phyloP scores from a whole-genome alignment of 169 alveolate species.

The Eimeria falciformis region DNA sequence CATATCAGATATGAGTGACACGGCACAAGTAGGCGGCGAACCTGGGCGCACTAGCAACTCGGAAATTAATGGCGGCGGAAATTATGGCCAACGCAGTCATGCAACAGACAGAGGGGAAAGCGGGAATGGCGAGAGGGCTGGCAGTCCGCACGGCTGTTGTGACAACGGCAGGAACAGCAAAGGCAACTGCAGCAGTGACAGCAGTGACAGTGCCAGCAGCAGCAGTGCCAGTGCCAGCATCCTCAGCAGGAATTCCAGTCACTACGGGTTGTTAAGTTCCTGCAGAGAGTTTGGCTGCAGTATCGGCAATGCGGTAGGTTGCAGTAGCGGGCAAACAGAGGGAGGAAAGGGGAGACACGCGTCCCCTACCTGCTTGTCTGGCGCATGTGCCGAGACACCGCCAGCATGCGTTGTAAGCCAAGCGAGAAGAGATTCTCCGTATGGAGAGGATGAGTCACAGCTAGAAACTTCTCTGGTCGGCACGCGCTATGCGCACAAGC shows the following conservation, averaged over 20 bases:
- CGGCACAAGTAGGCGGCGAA: background rate
- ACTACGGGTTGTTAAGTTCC: conserved; percentile 27
- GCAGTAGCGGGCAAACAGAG: background rate
- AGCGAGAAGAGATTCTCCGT: no score
- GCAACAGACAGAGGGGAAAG: background rate
- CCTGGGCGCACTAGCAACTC: background rate
- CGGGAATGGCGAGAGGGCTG: background rate
- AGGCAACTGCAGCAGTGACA: background rate
- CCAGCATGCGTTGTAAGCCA: no score
- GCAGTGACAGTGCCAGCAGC: conserved; percentile 30
- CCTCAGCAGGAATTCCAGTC: background rate
- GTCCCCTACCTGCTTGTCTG: background rate
- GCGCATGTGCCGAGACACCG: no score
- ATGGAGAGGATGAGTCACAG: no score
- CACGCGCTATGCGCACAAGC: no score
- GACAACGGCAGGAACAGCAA: conserved; percentile 19
- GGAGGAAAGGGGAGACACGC: background rate
- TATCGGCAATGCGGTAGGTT: background rate
- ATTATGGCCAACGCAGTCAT: background rate
- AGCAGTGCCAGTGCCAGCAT: background rate
- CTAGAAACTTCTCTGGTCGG: no score
- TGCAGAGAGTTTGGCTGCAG: conserved; percentile 18
- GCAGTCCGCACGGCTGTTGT: background rate
- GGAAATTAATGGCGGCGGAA: background rate
- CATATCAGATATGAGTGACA: no score